A percentile compares a stretch with the other conserved stretches of the same genome.
Conservation (phyloP, 2,329 filamentous ascomycete genomes). For the Helotiales sp. region DNA sequence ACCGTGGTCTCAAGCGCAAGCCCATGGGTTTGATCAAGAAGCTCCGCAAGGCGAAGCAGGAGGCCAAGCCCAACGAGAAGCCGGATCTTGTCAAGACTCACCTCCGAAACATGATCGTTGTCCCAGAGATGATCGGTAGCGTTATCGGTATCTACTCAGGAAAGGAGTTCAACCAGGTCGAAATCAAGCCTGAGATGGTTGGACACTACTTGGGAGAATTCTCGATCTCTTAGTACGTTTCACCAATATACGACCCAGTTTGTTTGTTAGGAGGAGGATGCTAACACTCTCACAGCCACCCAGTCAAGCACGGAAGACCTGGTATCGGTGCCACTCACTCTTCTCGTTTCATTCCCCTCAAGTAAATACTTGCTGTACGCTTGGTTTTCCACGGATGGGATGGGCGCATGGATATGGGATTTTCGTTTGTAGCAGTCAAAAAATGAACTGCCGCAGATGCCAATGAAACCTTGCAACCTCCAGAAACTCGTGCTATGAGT, state of each 20-base stretch:
- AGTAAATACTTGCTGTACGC: constrained; percentile 64
- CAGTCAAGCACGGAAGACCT: constrained; percentile 99
- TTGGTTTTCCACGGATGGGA: constrained; percentile 32
- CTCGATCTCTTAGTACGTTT: constrained; percentile 98
- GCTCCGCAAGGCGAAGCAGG: constrained; percentile 99
- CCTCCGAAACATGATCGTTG: constrained; percentile 99
- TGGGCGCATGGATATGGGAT: constrained; percentile 35
- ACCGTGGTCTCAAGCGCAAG: constrained; percentile 99
- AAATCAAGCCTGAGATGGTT: constrained; percentile 99
- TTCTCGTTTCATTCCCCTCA: constrained; percentile 99
- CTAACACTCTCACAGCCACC: constrained; percentile 77
- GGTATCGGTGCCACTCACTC: constrained; percentile 99
- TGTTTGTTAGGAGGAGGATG: constrained; percentile 11
- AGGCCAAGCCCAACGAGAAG: constrained; percentile 99
- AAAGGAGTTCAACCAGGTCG: constrained; percentile 99
- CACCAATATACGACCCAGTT: neutral
- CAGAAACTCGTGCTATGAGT: neutral
- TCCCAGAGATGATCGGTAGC: constrained; percentile 99
- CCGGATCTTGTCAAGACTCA: constrained; percentile 99
- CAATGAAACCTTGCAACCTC: constrained; percentile 29
- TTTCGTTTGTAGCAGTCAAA: constrained; percentile 27
- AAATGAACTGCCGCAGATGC: constrained; percentile 31
- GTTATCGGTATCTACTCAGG: constrained; percentile 99
- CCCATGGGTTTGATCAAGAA: constrained; percentile 99
- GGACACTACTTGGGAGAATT: constrained; percentile 99